Percentiles rank a stretch among this genome's conserved stretches.
These are phyloP conservation scores for Nepenthes mirabilis DNA, from an alignment of 148 eudicot genomes.

Conservation along the genomic window DNA sequence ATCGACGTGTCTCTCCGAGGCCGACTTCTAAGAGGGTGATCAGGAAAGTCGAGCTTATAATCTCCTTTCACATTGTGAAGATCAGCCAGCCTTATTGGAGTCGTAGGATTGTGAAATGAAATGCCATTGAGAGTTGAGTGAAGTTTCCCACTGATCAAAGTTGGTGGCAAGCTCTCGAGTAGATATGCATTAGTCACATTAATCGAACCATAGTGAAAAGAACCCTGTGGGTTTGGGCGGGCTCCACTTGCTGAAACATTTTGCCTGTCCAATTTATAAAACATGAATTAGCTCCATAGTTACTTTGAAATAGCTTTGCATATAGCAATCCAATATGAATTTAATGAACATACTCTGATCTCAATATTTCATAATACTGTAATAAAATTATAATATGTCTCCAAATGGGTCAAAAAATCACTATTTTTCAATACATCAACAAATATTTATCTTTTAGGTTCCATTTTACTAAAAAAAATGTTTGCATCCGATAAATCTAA, in stretches of 20 bases:
- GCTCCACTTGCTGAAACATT: conserved; percentile 91
- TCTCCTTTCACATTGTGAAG: conserved; percentile 41
- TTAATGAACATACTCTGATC: too few relatives aligned
- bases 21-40: conserved; percentile 34
- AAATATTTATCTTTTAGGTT: too few relatives aligned
- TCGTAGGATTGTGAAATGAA: conserved; percentile 65
- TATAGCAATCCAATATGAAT: too few relatives aligned
- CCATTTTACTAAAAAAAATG: too few relatives aligned
- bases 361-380: too few relatives aligned
- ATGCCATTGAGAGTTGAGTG: conserved; percentile 74
- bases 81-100: conserved; percentile 86
- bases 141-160: conserved; percentile 43
- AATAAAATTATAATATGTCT: too few relatives aligned
- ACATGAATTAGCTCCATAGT: too few relatives aligned
- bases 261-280: conserved; percentile 30
- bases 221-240: conserved; percentile 98
- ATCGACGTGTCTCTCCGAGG: conserved; percentile 48
- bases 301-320: too few relatives aligned
- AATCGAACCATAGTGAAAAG: conserved; percentile 73
- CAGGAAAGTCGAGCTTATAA: conserved; percentile 76
- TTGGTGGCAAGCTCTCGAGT: conserved; percentile 55
- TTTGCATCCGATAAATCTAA: too few relatives aligned
- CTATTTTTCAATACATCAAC: too few relatives aligned
- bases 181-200: conserved; percentile 60
- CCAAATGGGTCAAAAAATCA: too few relatives aligned